A percentile compares a stretch with the other conserved stretches of the same genome.
These are phyloP conservation scores for Fusarium kyushuense DNA, from an alignment of 2,329 filamentous ascomycete genomes.

Conservation along the genomic window DNA sequence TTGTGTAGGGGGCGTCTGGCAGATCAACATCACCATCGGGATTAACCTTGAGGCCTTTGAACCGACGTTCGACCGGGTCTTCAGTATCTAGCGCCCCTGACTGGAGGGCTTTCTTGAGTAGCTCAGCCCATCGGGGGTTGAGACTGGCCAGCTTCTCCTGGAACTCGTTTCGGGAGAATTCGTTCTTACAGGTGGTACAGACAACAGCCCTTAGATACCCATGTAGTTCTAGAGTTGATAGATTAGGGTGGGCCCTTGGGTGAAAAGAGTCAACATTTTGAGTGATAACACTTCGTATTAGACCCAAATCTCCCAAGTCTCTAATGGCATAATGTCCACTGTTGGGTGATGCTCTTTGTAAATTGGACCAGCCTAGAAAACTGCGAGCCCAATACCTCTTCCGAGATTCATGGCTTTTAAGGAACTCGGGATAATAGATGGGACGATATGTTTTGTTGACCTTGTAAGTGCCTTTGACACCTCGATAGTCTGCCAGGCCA, in stretches of 20 bases:
- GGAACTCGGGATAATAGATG: conserved; percentile 93
- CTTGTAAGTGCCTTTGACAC: conserved; percentile 89
- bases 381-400: conserved; percentile 97
- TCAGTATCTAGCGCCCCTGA: conserved; percentile 83
- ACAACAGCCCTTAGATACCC: conserved; percentile 86
- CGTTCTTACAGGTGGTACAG: conserved; percentile 81
- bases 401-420: conserved; percentile 81
- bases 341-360: conserved; percentile 85
- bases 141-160: conserved; percentile 80
- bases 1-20: conserved; percentile 86
- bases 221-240: conserved; percentile 87
- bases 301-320: conserved; percentile 76
- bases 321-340: conserved; percentile 81
- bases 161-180: conserved; percentile 78
- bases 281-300: conserved; percentile 83
- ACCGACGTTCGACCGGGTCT: conserved; percentile 75
- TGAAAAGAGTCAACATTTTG: conserved; percentile 99
- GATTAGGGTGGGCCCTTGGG: conserved; percentile 75
- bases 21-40: conserved; percentile 96
- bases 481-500: conserved; percentile 92
- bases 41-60: conserved; percentile 82
- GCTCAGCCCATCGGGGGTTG: conserved; percentile 87
- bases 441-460: conserved; percentile 91
- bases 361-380: conserved; percentile 90
- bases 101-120: conserved; percentile 77